Percentiles rank a stretch among this genome's conserved stretches.
Evolutionary conservation across 1,284 basidiomycete genomes (phyloP).

Genomic region (Hortiboletus rubellus): DNA sequence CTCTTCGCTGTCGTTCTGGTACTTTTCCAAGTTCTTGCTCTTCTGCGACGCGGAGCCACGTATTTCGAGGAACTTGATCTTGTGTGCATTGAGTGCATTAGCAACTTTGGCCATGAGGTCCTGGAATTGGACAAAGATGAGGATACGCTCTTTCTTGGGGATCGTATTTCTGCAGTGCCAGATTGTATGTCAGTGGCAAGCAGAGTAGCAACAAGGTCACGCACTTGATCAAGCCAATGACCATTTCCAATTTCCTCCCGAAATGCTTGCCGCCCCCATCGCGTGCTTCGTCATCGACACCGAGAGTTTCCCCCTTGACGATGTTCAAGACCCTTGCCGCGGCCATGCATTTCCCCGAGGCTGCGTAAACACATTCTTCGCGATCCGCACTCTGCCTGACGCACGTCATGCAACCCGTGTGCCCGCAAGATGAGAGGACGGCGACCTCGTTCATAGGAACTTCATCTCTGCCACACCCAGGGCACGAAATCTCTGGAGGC

Average conservation of each 20-base stretch:
- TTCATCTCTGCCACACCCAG: slow-evolving; percentile 54
- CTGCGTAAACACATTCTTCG: slow-evolving; percentile 80
- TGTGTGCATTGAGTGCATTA: slow-evolving; percentile 73
- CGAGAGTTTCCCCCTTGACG: slow-evolving; percentile 79
- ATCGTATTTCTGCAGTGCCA: slow-evolving; percentile 55
- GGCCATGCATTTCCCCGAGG: slow-evolving; percentile 66
- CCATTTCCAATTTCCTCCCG: slow-evolving; percentile 85
- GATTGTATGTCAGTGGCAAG: slow-evolving; percentile 8
- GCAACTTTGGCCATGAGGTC: slow-evolving; percentile 90
- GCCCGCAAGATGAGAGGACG: slow-evolving; percentile 88
- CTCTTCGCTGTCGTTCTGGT: slow-evolving; percentile 75
- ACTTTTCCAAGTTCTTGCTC: slow-evolving; percentile 79
- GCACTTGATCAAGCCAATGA: slow-evolving; percentile 81
- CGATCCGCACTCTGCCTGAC: slow-evolving; percentile 70
- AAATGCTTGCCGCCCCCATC: slow-evolving; percentile 78
- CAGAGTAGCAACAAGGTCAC: slow-evolving; percentile 29
- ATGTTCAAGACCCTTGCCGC: slow-evolving; percentile 77
- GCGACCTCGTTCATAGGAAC: slow-evolving; percentile 72
- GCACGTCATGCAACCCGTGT: slow-evolving; percentile 78
- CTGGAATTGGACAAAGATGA: slow-evolving; percentile 93
- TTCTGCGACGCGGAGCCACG: slow-evolving; percentile 75
- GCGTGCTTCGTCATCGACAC: slow-evolving; percentile 76
- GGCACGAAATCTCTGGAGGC: slow-evolving; percentile 61
- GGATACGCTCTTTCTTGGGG: slow-evolving; percentile 75
- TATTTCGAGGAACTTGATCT: slow-evolving; percentile 80